These are phyloP conservation scores for Aspergillus nanangensis DNA, from an alignment of 495 filamentous ascomycete genomes.

Conservation along the genomic window DNA sequence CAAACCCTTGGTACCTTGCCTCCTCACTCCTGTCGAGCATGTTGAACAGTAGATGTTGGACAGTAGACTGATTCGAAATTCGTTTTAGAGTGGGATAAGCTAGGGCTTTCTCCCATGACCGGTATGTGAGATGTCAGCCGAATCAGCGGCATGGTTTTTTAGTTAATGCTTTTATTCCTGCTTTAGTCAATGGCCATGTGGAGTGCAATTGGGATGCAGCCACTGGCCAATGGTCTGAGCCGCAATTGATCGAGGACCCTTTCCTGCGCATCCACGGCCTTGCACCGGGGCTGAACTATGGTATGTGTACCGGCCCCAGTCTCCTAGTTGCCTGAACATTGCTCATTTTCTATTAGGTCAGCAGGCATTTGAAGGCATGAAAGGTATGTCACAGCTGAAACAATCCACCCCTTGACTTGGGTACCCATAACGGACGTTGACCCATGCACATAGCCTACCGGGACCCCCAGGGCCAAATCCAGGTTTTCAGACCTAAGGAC, in stretches of 20 bases:
- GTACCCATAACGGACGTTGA: too few species aligned
- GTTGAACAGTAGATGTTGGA: too few species aligned
- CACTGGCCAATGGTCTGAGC: slow-evolving; percentile 34
- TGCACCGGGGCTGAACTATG: slow-evolving; percentile 42
- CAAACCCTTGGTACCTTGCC: too few species aligned
- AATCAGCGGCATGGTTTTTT: too few species aligned
- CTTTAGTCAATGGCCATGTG: slow-evolving; percentile 47
- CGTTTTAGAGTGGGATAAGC: too few species aligned
- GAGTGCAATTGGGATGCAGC: slow-evolving; percentile 29
- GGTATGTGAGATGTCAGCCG: too few species aligned
- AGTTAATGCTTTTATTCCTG: too few species aligned
- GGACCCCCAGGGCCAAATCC: slow-evolving; percentile 27
- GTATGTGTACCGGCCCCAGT: background rate
- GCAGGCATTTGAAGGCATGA: slow-evolving; percentile 28
- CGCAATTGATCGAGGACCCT: slow-evolving; percentile 36
- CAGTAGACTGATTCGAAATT: too few species aligned
- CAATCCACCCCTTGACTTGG: too few species aligned
- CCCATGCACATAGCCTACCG: slow-evolving; percentile 27
- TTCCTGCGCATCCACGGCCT: slow-evolving; percentile 40
- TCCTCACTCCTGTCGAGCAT: too few species aligned
- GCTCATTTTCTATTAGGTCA: slow-evolving; percentile 14
- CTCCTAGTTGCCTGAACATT: background rate
- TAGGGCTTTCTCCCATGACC: too few species aligned
- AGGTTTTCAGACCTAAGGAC: slow-evolving; percentile 33
- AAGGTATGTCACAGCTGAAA: too few species aligned